These are phyloP conservation scores for Volvariella surrecta DNA, from an alignment of 1,284 basidiomycete genomes.

Conservation along the genomic window DNA sequence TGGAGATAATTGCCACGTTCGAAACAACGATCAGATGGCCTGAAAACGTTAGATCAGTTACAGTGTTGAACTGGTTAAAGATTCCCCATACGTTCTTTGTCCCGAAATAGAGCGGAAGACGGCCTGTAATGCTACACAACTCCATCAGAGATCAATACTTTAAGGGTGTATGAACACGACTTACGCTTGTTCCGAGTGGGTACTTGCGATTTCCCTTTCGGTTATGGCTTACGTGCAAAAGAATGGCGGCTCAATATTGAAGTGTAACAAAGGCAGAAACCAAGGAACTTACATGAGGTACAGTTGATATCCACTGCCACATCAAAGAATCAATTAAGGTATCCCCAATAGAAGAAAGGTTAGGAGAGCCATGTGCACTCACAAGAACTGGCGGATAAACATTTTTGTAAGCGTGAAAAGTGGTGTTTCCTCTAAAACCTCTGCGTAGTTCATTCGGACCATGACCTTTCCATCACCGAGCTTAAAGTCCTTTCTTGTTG, in stretches of 20 bases:
- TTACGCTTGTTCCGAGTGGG: slow-evolving; percentile 30
- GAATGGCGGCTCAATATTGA: too few relatives aligned
- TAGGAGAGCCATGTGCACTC: too few relatives aligned
- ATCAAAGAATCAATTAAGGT: too few relatives aligned
- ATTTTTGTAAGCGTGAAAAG: slow-evolving; percentile 27
- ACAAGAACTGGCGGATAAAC: slow-evolving; percentile 29
- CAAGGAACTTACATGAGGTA: slow-evolving; percentile 54
- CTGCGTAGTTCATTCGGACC: slow-evolving; percentile 23
- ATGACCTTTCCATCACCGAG: slow-evolving; percentile 29
- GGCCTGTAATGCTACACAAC: slow-evolving; percentile 33
- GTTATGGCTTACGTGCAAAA: too few relatives aligned
- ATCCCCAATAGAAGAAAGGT: too few relatives aligned
- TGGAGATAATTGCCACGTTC: slow-evolving; percentile 34
- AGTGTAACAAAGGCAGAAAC: too few relatives aligned
- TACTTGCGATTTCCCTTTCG: slow-evolving; percentile 31
- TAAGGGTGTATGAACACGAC: slow-evolving; percentile 8
- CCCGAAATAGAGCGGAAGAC: slow-evolving; percentile 27
- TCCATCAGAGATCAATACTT: slow-evolving; percentile 7
- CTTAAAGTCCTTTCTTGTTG: slow-evolving; percentile 36
- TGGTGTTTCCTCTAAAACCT: slow-evolving; percentile 28
- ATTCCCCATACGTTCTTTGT: slow-evolving; percentile 28
- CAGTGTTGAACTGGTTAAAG: neutral
- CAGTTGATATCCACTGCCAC: slow-evolving; percentile 58
- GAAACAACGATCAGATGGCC: slow-evolving; percentile 32
- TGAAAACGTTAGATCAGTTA: slow-evolving; percentile 8